Percentiles rank a stretch among this genome's conserved stretches.
Conservation (phyloP, 1,139 yeast genomes). For the Ogataea hybrid region DNA sequence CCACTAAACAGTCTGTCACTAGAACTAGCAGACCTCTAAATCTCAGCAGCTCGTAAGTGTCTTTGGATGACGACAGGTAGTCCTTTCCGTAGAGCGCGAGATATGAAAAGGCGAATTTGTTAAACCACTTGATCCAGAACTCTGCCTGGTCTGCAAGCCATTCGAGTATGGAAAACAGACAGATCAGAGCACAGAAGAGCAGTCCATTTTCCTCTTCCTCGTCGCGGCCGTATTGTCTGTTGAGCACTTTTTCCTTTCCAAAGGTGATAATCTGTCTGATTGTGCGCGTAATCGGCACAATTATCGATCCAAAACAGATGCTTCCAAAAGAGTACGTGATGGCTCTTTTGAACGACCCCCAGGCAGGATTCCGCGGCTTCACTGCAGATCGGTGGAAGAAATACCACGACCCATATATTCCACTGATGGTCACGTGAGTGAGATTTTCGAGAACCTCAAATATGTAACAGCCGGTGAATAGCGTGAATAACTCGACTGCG, state of each 20-base stretch:
- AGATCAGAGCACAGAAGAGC: constrained; percentile 22
- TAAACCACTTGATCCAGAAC: constrained; percentile 82
- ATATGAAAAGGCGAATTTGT: constrained; percentile 87
- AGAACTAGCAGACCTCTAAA: constrained; percentile 84
- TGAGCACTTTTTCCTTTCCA: constrained; percentile 21
- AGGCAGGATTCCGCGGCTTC: constrained; percentile 71
- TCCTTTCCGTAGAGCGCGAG: constrained; percentile 84
- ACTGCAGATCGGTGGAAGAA: constrained; percentile 49
- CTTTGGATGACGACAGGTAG: constrained; percentile 73
- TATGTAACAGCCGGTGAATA: constrained; percentile 85
- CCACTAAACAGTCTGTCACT: constrained; percentile 79
- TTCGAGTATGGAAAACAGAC: constrained; percentile 42
- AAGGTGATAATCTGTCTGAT: constrained; percentile 22
- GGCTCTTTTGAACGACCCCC: constrained; percentile 80
- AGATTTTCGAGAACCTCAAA: constrained; percentile 82
- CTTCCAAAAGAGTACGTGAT: constrained; percentile 89
- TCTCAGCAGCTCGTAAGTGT: constrained; percentile 76
- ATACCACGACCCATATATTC: constrained; percentile 91
- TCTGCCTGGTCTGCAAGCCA: constrained; percentile 64
- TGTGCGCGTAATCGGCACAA: constrained; percentile 68
- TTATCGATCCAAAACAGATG: constrained; percentile 82
- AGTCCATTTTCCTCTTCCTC: constrained; percentile 17
- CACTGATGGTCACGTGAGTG: constrained; percentile 79
- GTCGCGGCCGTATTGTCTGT: constrained; percentile 16
- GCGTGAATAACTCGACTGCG: constrained; percentile 65